A percentile compares a stretch with the other conserved stretches of the same genome.
Conservation (phyloP, 2,329 filamentous ascomycete species). For the Alternaria panax region DNA sequence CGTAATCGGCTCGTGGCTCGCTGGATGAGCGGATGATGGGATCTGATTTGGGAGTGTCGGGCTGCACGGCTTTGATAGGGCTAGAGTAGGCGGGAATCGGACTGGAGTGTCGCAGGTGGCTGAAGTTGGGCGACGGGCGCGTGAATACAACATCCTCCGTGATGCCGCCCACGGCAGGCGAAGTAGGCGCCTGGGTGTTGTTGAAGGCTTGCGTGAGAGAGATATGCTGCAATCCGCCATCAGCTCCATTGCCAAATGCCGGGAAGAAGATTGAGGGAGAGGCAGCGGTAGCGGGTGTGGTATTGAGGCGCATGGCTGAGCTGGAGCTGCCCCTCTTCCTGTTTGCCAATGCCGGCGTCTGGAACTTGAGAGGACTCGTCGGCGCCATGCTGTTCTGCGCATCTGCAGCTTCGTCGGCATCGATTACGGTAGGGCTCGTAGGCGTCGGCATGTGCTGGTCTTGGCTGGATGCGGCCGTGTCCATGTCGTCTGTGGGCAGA, state of each 20-base stretch:
- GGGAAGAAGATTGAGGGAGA: slow-evolving; percentile 47
- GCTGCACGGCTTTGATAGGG: slow-evolving; percentile 42
- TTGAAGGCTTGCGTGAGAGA: slow-evolving; percentile 57
- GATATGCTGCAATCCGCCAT: slow-evolving; percentile 41
- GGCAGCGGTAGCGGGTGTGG: slow-evolving; percentile 51
- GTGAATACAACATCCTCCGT: slow-evolving; percentile 55
- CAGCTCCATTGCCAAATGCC: slow-evolving; percentile 32
- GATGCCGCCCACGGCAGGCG: slow-evolving; percentile 47
- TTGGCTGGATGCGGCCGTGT: slow-evolving; percentile 38
- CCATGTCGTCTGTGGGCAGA: slow-evolving; percentile 28
- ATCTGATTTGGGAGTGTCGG: slow-evolving; percentile 29
- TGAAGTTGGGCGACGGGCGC: slow-evolving; percentile 56
- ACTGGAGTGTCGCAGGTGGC: slow-evolving; percentile 46
- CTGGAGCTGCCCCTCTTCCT: slow-evolving; percentile 52
- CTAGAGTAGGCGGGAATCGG: slow-evolving; percentile 49
- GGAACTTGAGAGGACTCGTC: slow-evolving; percentile 47
- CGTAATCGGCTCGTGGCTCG: slow-evolving; percentile 54
- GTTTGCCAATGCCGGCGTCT: slow-evolving; percentile 53
- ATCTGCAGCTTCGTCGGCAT: slow-evolving; percentile 35
- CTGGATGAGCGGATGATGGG: slow-evolving; percentile 42
- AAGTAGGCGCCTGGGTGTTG: slow-evolving; percentile 56
- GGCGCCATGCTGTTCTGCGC: slow-evolving; percentile 24
- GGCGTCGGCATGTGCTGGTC: slow-evolving; percentile 29
- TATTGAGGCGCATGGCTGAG: slow-evolving; percentile 47
- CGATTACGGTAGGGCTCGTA: slow-evolving; percentile 42